A percentile compares a stretch with the other conserved stretches of the same genome.
phyloP scores from a whole-genome alignment of 768 basidiomycete species.

The Hysterangium stoloniferum region DNA sequence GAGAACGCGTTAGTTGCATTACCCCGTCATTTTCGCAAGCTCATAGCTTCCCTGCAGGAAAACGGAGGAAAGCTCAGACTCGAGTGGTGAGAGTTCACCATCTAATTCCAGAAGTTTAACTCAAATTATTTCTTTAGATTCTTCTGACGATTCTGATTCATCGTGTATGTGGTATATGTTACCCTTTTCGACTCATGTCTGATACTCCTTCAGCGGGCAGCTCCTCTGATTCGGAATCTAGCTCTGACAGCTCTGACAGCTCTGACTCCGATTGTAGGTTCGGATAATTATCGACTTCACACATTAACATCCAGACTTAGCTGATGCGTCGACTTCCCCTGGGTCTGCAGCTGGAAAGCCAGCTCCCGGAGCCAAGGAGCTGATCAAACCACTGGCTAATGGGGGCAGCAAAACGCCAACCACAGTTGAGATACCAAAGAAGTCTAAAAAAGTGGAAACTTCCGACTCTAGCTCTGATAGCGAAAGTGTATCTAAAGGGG shows the following conservation, averaged over 20 bases:
- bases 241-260: constrained; percentile 24
- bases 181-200: constrained; percentile 1
- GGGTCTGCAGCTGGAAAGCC: too few relatives aligned
- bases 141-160: constrained; percentile 1
- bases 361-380: too few relatives aligned
- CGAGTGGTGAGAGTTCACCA: constrained; percentile 8
- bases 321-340: too few relatives aligned
- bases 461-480: too few relatives aligned
- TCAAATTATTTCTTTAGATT: not conserved
- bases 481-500: too few relatives aligned
- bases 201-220: not conserved
- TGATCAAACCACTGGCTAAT: too few relatives aligned
- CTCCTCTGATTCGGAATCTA: constrained; percentile 18
- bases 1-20: constrained; percentile 11
- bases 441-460: too few relatives aligned
- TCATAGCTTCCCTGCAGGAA: not conserved
- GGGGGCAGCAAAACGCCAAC: too few relatives aligned
- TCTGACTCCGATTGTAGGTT: constrained; percentile 19
- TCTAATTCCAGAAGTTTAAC: not conserved
- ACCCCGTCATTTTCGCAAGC: not conserved
- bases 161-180: not conserved
- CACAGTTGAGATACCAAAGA: too few relatives aligned
- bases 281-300: too few relatives aligned
- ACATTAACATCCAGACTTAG: too few relatives aligned
- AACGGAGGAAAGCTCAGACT: not conserved